Evolutionary conservation across 306 rosid genomes (phyloP), one percentile per base, ranked within the genome.

Genomic region (Hippophae gyantsensis): DNA sequence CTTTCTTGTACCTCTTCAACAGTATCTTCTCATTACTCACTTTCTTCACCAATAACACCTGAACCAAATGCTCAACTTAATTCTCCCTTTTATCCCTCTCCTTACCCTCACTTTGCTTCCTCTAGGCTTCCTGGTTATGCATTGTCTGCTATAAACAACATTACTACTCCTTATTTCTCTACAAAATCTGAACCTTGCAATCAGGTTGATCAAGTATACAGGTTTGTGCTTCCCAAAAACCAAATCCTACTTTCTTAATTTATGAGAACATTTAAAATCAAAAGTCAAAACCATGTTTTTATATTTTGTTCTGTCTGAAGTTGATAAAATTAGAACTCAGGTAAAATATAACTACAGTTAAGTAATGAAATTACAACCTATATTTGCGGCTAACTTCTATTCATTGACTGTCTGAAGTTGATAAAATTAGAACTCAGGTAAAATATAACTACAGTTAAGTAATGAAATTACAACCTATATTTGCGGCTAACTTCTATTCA

Each of bases 181-280:
- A 58, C 77, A 76, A 84, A 90, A 70, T 78, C 96, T 11, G 83
- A 78, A 26, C 70, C 92, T 56, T 84, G 62, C 40, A 69, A 79
- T 65, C 85, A 72, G 27, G 68, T 81, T 50, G 85, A 74, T 2
- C 88, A 79, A 68, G 86, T 84, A 45, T 86, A 78, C 71, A 86
- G 96, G 99, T 85, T 61, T 48, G 82, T 64, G 8, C 50, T 43
- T 60, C 18, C 13, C 13, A 14, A 10, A 7, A 0, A 18, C 3
- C 9, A 6, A 47, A 42, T 9, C 38, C 38, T 32, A 40, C 12
- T 10, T 9, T 2, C 1, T 11, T 42, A 41, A 40, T 42, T 42
- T 49, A 3, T 23, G 11, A 42, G 5, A 26, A 13, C 56, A 14
- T 10, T 0, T 12, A 13, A 49, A 32, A 32, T 4, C 38, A 2